Percentiles rank a stretch among this genome's conserved stretches.
Evolutionary conservation across 352 stramenopile genomes (phyloP).

Genomic region (Pythium periplocum): DNA sequence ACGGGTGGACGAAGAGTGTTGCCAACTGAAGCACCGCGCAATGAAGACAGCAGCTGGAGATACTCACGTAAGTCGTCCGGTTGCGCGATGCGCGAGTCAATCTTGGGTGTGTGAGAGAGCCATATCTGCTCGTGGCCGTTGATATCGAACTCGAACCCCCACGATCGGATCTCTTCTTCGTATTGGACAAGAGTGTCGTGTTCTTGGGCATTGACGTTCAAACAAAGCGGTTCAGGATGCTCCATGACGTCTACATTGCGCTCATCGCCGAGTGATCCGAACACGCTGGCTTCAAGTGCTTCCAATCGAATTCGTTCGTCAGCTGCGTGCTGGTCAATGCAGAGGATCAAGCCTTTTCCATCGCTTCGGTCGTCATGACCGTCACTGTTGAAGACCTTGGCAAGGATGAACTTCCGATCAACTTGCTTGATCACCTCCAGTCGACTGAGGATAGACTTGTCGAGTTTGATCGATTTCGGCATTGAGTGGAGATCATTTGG

Average conservation of each 20-base stretch:
- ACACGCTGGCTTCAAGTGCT: constrained; percentile 65
- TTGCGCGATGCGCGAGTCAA: constrained; percentile 66
- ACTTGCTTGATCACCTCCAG: constrained; percentile 85
- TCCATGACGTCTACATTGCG: constrained; percentile 48
- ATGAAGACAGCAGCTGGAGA: constrained; percentile 49
- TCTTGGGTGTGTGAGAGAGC: constrained; percentile 43
- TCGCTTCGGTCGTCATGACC: constrained; percentile 9
- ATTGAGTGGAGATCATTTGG: constrained; percentile 7
- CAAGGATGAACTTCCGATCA: constrained; percentile 89
- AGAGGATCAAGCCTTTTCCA: constrained; percentile 40
- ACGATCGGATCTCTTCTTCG: constrained; percentile 53
- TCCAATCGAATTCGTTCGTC: constrained; percentile 88
- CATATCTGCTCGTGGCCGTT: constrained; percentile 16
- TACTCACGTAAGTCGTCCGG: constrained; percentile 84
- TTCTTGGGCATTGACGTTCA: constrained; percentile 61
- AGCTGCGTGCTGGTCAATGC: constrained; percentile 90
- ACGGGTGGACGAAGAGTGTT: constrained; percentile 46
- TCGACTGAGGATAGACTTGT: constrained; percentile 53
- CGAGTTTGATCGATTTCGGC: constrained; percentile 41
- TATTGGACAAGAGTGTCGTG: constrained; percentile 32
- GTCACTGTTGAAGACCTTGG: constrained; percentile 17
- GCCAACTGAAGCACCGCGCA: constrained; percentile 13
- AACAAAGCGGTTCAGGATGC: constrained; percentile 36
- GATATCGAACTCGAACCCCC: constrained; percentile 76
- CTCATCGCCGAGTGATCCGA: constrained; percentile 44